phyloP scores from a whole-genome alignment of 2,329 filamentous ascomycete species.

The Arthrobotrys megalospora region DNA sequence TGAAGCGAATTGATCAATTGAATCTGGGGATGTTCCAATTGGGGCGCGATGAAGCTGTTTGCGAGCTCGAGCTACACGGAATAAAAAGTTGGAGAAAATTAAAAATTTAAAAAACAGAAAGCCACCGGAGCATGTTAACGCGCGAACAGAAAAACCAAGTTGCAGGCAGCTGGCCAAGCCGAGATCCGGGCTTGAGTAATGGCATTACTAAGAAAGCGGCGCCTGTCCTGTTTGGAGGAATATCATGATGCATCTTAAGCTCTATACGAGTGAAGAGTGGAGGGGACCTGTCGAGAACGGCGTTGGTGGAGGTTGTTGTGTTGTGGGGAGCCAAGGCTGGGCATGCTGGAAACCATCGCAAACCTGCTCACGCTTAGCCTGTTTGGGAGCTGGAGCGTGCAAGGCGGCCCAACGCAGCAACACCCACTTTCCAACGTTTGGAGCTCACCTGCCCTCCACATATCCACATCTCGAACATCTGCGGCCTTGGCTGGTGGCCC shows the following conservation, averaged over 20 bases:
- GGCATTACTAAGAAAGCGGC: slow-evolving; percentile 11
- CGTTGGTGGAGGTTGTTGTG: slow-evolving; percentile 1
- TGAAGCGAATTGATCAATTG: neutral
- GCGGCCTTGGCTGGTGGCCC: neutral
- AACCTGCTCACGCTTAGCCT: slow-evolving; percentile 44
- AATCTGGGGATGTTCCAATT: slow-evolving; percentile 11
- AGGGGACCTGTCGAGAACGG: neutral
- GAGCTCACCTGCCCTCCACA: slow-evolving; percentile 30
- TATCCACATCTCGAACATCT: slow-evolving; percentile 32
- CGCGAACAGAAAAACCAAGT: slow-evolving; percentile 6
- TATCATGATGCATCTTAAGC: slow-evolving; percentile 29
- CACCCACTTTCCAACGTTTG: slow-evolving; percentile 26
- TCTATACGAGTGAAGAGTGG: too few relatives aligned
- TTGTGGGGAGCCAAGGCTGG: slow-evolving; percentile 42
- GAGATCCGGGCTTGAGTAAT: slow-evolving; percentile 25
- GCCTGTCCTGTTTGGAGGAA: slow-evolving; percentile 8
- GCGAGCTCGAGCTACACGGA: neutral
- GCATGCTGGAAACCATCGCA: slow-evolving; percentile 44
- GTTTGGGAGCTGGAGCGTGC: slow-evolving; percentile 26
- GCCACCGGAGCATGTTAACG: slow-evolving; percentile 9
- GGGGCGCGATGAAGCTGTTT: slow-evolving; percentile 20
- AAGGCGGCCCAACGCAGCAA: slow-evolving; percentile 30
- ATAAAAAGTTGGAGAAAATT: neutral
- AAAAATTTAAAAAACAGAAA: neutral
- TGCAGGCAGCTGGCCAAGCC: neutral